Conservation (phyloP, 1,139 yeast species). For the Lodderomyces oxycetoniae region DNA sequence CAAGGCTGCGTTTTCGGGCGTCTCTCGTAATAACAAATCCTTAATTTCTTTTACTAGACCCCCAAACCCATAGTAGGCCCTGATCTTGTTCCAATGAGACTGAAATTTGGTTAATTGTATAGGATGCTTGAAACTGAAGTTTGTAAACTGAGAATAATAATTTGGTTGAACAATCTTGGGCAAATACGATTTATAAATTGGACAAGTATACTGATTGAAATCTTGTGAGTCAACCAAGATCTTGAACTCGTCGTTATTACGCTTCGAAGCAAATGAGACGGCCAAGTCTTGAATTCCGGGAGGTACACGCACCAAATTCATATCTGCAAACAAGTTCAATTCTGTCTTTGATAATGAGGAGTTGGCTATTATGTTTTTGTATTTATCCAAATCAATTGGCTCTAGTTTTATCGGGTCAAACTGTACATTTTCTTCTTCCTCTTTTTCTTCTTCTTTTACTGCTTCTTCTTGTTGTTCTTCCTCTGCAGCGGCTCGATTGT, state of each 20-base stretch:
- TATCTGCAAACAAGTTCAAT: conserved; percentile 33
- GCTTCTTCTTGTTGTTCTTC: conserved; percentile 7
- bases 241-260: conserved; percentile 24
- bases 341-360: conserved; percentile 32
- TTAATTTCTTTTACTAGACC: conserved; percentile 31
- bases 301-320: conserved; percentile 49
- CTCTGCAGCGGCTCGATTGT: too few relatives aligned
- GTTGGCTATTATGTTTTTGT: conserved; percentile 25
- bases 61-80: conserved; percentile 38
- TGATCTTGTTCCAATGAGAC: conserved; percentile 46
- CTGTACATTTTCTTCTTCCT: conserved; percentile 3
- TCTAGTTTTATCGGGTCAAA: conserved; percentile 7
- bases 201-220: conserved; percentile 28
- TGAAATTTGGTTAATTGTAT: conserved; percentile 36
- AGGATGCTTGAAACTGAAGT: conserved; percentile 31
- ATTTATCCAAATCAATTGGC: conserved; percentile 9
- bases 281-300: conserved; percentile 71
- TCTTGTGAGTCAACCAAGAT: conserved; percentile 24
- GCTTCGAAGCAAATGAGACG: conserved; percentile 45
- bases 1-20: conserved; percentile 16
- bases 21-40: conserved; percentile 20
- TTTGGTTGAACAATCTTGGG: conserved; percentile 29
- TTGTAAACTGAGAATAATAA: conserved; percentile 18
- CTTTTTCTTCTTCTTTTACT: conserved; percentile 2
- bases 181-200: conserved; percentile 37